Percentiles rank a stretch among this genome's conserved stretches.
These are phyloP conservation scores for Albugo laibachii DNA, from an alignment of 352 stramenopile species.

Conservation along the genomic window DNA sequence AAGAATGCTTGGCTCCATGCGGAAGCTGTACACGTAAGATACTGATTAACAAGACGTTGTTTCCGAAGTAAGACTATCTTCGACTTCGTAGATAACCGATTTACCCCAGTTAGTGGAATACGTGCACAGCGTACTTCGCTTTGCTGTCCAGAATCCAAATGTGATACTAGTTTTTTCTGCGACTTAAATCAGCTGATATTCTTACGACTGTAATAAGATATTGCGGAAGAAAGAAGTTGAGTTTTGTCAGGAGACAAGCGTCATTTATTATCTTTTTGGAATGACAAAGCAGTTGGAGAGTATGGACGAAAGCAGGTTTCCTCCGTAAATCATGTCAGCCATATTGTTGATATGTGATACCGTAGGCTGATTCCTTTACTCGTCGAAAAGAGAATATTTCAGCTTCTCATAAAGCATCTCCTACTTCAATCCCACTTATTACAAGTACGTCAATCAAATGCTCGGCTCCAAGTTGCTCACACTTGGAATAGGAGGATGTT, in stretches of 20 bases:
- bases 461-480: conserved; percentile 1
- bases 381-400: conserved; percentile 58
- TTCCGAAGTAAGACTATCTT: too few species aligned
- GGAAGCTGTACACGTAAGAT: conserved; percentile 65
- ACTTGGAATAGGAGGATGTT: conserved; percentile 16
- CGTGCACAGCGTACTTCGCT: conserved; percentile 66
- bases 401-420: conserved; percentile 58
- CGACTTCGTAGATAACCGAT: conserved; percentile 50
- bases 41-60: too few species aligned
- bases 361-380: conserved; percentile 70
- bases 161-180: conserved; percentile 9
- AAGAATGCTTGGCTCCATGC: conserved; percentile 82
- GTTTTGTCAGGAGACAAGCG: conserved; percentile 61
- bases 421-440: conserved; percentile 23
- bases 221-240: neutral
- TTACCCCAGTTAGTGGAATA: conserved; percentile 78
- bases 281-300: conserved; percentile 67
- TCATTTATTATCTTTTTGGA: conserved; percentile 73
- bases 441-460: conserved; percentile 4
- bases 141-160: conserved; percentile 43
- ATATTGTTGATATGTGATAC: neutral
- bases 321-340: too few species aligned
- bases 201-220: neutral
- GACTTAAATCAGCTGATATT: neutral
- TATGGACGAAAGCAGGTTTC: conserved; percentile 62